phyloP scores from a whole-genome alignment of 106 monocot genomes.

The Dendrobium chrysotoxum region DNA sequence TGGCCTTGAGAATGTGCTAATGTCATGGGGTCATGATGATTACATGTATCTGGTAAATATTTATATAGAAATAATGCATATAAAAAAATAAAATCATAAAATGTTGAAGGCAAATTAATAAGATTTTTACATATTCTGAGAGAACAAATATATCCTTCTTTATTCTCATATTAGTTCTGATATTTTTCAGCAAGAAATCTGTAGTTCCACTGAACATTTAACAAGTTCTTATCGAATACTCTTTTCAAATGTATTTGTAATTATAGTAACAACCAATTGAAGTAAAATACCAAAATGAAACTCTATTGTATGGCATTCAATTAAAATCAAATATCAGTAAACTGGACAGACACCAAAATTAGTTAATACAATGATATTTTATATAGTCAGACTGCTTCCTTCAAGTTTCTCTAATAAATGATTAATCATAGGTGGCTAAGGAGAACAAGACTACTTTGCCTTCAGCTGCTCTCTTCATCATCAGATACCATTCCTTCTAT shows the following conservation, averaged over 20 bases:
- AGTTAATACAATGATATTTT: no score
- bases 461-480: slow-evolving; percentile 78
- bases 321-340: neutral
- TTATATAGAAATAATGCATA: no score
- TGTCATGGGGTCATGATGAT: slow-evolving; percentile 96
- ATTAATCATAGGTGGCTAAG: slow-evolving; percentile 57
- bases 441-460: slow-evolving; percentile 72
- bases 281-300: neutral
- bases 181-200: neutral
- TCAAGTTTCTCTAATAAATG: neutral
- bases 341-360: neutral
- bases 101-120: no score
- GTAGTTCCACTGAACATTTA: neutral
- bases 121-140: no score
- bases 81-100: no score
- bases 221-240: neutral
- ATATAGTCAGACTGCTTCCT: neutral
- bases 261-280: neutral
- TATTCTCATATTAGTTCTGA: no score
- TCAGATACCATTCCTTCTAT: slow-evolving; percentile 88
- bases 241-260: neutral
- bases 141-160: neutral
- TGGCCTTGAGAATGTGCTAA: slow-evolving; percentile 77
- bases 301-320: neutral
- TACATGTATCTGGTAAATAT: slow-evolving; percentile 82